Evolutionary conservation across 768 basidiomycete genomes (phyloP).

Genomic region (Suillus clintonianus): DNA sequence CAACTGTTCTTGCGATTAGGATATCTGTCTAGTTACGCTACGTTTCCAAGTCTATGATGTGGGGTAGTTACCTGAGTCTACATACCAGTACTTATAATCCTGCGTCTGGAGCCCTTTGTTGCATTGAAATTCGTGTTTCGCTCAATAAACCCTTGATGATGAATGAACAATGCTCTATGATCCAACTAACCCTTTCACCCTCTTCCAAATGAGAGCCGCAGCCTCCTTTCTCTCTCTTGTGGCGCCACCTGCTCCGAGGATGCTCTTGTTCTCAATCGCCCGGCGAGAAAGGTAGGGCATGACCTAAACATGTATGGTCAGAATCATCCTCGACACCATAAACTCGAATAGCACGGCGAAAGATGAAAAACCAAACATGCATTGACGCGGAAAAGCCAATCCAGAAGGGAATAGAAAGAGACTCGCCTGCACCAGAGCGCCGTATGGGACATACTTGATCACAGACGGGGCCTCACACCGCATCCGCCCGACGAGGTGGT

Average conservation of each 20-base stretch:
- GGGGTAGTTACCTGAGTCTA: not conserved
- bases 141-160: not conserved
- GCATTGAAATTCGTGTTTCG: not conserved
- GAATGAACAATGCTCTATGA: not conserved
- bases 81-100: not conserved
- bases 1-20: not conserved
- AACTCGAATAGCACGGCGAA: not conserved
- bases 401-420: not conserved
- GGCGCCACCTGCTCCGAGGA: conserved; percentile 76
- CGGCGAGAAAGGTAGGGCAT: conserved; percentile 89
- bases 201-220: conserved; percentile 29
- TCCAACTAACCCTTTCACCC: conserved; percentile 26
- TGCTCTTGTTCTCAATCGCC: conserved; percentile 91
- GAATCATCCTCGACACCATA: not conserved
- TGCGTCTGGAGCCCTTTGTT: not conserved
- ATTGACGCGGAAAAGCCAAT: not conserved
- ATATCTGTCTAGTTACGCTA: not conserved
- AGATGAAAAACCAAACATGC: not conserved
- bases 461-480: conserved; percentile 62
- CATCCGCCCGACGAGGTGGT: conserved; percentile 62
- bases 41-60: not conserved
- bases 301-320: conserved; percentile 46
- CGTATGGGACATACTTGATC: conserved; percentile 85
- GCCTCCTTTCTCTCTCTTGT: conserved; percentile 34
- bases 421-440: conserved; percentile 62